Base-by-base conservation (phyloP, 2,329 filamentous ascomycete species). In the Talaromyces sp. region DNA sequence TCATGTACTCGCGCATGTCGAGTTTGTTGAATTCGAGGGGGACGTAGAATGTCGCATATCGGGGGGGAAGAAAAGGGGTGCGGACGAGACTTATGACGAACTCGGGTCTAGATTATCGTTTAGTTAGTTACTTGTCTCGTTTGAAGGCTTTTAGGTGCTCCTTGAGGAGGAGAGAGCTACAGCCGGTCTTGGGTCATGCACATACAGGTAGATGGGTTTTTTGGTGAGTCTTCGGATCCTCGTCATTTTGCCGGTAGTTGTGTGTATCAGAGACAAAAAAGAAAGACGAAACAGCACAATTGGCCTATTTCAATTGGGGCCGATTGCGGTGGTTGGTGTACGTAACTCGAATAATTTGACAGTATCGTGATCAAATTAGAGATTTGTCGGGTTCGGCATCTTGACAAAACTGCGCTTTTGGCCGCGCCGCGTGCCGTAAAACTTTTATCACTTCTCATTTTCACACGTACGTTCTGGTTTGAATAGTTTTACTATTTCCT, bases 21-120 rank as follows among this genome's bases (percentile, higher is more conserved):
- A 98, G 89, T 82, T 99, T 99, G 84, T 92, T 96, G 84, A 97
- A 93, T 72, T 87, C 88, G 71, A 98, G 85, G 11, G 95, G 95
- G 37, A 97, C 94, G 73, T 89, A 85, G 86, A 99, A 99, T 72
- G 89, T 90, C 68, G 94, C 95, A 76, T 91, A 92, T 76, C 88
- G 90, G 22, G 93, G 88, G 8, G 91, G 89, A 62, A 91, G 86
- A 70, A 86, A 84, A 35, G 87, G 86, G 66, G 88, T 90, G 70
- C 89, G 90, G 72, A 96, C 83, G 73, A 98, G 86, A 67, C 90
- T 89, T 74, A 98, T 83, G 69, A 88, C 86, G 81, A 96, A 91
- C 74, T 90, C 88, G 61, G 94, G 94, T 66, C 93, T 97, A 73
- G 3, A 43, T 13, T 27, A 16, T n/a, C 3, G 2, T 59, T n/a